Conservation (phyloP, 2,329 filamentous ascomycete species). For the Hymenoscyphus scutula region DNA sequence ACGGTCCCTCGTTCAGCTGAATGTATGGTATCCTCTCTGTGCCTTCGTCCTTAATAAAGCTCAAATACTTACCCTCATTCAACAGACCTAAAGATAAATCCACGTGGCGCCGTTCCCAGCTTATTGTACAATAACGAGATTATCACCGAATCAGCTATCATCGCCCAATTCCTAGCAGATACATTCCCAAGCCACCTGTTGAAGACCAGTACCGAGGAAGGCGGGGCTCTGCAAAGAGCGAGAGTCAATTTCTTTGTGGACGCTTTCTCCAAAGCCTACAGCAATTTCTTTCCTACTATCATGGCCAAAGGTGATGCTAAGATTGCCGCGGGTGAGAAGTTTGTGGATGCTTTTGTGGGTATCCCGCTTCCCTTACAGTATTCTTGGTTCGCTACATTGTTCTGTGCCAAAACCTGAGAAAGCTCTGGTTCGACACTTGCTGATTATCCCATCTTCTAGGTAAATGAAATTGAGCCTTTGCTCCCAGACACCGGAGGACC, state of each 20-base stretch:
- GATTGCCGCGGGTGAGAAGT: conserved; percentile 50
- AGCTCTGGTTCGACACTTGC: no score
- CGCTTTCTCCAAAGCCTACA: conserved; percentile 61
- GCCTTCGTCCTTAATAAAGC: no score
- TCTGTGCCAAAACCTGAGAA: no score
- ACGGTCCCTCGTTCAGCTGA: not conserved
- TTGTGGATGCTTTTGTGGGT: conserved; percentile 49
- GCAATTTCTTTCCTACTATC: conserved; percentile 46
- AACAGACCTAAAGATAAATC: conserved; percentile 76
- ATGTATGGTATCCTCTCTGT: not conserved
- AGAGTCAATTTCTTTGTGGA: conserved; percentile 71
- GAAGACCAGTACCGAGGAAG: conserved; percentile 51
- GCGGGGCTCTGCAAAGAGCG: conserved; percentile 61
- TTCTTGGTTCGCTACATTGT: no score
- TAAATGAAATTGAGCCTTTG: conserved; percentile 72
- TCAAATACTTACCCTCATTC: not conserved
- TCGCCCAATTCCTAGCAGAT: conserved; percentile 69
- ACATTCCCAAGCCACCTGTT: conserved; percentile 65
- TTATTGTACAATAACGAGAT: conserved; percentile 65
- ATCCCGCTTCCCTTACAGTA: no score
- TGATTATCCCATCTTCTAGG: no score
- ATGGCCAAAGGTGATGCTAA: conserved; percentile 41
- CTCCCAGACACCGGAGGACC: conserved; percentile 51
- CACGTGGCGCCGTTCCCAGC: conserved; percentile 72
- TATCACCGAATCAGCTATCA: conserved; percentile 70